Evolutionary conservation across 306 rosid species (phyloP).

Genomic region (Spatholobus suberectus): DNA sequence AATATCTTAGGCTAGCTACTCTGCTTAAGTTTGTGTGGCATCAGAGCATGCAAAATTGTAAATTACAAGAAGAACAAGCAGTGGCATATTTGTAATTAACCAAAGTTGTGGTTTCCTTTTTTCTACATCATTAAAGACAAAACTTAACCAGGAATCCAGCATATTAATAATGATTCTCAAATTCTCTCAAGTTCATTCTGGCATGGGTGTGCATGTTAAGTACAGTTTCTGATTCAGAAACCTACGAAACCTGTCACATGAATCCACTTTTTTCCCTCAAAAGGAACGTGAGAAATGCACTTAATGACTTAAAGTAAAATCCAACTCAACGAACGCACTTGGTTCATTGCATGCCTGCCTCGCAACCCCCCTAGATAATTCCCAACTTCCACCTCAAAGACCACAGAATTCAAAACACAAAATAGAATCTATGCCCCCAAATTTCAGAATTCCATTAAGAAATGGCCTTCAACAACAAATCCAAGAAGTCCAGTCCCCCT

Average conservation of each 20-base stretch:
- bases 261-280: conserved; percentile 38
- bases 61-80: neutral
- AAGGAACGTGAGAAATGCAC: conserved; percentile 69
- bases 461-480: conserved; percentile 75
- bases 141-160: conserved; percentile 46
- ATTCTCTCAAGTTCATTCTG: neutral
- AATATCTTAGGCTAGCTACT: neutral
- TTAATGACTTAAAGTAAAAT: conserved; percentile 43
- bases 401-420: conserved; percentile 29
- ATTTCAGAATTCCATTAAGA: conserved; percentile 31
- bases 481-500: conserved; percentile 52
- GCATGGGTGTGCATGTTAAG: conserved; percentile 20
- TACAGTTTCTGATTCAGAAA: conserved; percentile 5
- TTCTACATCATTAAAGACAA: neutral
- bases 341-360: conserved; percentile 61
- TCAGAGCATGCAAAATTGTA: neutral
- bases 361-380: conserved; percentile 34
- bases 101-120: neutral
- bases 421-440: conserved; percentile 27
- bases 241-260: conserved; percentile 51
- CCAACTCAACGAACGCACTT: conserved; percentile 40
- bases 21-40: conserved; percentile 14
- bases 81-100: neutral
- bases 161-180: conserved; percentile 9
- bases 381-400: conserved; percentile 10